Evolutionary conservation across 495 filamentous ascomycete species (phyloP), one percentile per base, ranked within the genome.

Genomic region (Talaromyces ruber): DNA sequence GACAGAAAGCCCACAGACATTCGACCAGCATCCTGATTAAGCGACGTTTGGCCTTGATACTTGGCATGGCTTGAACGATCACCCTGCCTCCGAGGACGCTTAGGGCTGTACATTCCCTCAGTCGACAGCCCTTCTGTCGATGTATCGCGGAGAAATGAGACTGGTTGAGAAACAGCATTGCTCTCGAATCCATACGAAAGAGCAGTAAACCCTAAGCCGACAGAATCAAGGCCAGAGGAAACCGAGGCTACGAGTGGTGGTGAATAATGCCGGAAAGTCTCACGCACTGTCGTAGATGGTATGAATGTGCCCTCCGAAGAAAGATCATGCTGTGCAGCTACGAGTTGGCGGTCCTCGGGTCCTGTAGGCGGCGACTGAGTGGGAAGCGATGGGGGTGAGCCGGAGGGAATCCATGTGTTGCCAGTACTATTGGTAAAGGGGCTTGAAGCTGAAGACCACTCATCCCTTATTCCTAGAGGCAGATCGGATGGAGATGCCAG

Each of bases 1-100:
- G 77, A 76, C 0, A 80, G 66, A 39, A 80, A 64, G 1, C 76
- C 78, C 9, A 80, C 73, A 21, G 77, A 78, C 11, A 80, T 63
- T 26, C 76, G 68, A 21, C 30, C 18, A 11, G 28, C 14, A 18
- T 26, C 45, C 25, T 34, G 53, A n/a, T 21, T 16, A 4, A 60
- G 43, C 1, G 59, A 60, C 43, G 51, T 62, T 28, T 54, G 37
- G 14, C 29, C 32, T 18, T 39, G 58, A 28, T 24, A 18, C 12
- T 32, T 18, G 16, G n/a, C n/a, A 47, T 56, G 21, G n/a, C 51
- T 39, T 21, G 37, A 16, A 29, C 56, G 34, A 12, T 29, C 37
- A 9, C 22, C 47, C 16, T 43, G 2, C 5, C n/a, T 32, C 28
- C 39, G 56, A 30, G 50, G 29, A 30, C 51, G 60, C 28, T 55